These are phyloP conservation scores for Petasospora fabianii DNA, from an alignment of 1,139 yeast genomes.

Conservation along the genomic window DNA sequence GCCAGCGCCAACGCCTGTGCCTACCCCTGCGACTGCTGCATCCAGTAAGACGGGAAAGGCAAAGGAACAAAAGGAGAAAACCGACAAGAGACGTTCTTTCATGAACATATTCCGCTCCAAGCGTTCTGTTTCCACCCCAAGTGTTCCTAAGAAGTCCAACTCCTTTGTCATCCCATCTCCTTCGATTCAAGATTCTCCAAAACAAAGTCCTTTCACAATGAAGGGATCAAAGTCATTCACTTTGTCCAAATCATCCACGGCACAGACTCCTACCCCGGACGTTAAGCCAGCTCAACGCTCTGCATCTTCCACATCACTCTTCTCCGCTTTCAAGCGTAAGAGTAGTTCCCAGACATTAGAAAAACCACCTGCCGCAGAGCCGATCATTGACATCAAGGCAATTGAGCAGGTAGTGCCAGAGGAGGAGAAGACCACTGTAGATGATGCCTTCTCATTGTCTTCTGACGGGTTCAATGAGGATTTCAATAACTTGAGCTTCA, in stretches of 20 bases:
- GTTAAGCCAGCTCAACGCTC: constrained; percentile 23
- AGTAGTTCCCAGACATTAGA: constrained; percentile 8
- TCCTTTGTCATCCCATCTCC: constrained; percentile 9
- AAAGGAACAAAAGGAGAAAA: constrained; percentile 1
- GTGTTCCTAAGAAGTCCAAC: constrained; percentile 12
- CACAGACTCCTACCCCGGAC: background rate
- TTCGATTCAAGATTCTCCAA: constrained; percentile 6
- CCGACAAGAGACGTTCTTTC: constrained; percentile 31
- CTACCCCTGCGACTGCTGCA: no score
- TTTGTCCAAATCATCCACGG: constrained; percentile 2
- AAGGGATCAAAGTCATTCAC: constrained; percentile 19
- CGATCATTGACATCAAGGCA: constrained; percentile 3
- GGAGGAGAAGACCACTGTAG: background rate
- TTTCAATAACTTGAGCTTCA: constrained; percentile 20
- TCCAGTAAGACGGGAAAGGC: no score
- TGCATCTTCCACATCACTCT: constrained; percentile 24
- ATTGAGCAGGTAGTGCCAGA: background rate
- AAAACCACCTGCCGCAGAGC: background rate
- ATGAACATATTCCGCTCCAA: constrained; percentile 33
- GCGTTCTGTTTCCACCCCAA: constrained; percentile 21
- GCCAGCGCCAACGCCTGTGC: no score
- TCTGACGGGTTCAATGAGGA: constrained; percentile 24
- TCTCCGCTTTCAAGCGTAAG: constrained; percentile 24
- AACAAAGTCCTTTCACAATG: constrained; percentile 4
- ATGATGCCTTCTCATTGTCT: constrained; percentile 10